Percentiles rank a stretch among this genome's conserved stretches.
These are phyloP conservation scores for Penicillium pulvis DNA, from an alignment of 495 filamentous ascomycete species.

Conservation along the genomic window DNA sequence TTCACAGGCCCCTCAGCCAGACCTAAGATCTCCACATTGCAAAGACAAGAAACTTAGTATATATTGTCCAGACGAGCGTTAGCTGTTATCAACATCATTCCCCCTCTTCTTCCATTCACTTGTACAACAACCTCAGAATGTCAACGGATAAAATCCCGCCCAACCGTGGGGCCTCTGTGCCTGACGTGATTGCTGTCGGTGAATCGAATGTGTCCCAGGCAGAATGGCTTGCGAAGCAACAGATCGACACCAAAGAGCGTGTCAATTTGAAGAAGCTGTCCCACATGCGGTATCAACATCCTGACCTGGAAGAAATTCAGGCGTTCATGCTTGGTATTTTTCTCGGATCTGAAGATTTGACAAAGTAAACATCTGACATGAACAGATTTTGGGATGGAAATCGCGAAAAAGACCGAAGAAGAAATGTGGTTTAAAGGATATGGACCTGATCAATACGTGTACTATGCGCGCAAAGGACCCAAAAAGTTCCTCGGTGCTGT, in stretches of 20 bases:
- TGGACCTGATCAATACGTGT: slow-evolving; percentile 60
- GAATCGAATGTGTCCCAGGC: slow-evolving; percentile 19
- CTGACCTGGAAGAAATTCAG: slow-evolving; percentile 40
- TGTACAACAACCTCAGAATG: not conserved
- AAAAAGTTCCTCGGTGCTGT: slow-evolving; percentile 57
- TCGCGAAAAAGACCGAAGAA: slow-evolving; percentile 43
- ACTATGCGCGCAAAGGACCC: slow-evolving; percentile 49
- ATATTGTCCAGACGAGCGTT: no score
- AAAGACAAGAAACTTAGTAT: not conserved
- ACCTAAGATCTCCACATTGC: not conserved
- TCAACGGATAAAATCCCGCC: slow-evolving; percentile 7
- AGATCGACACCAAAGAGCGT: slow-evolving; percentile 35
- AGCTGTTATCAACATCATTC: no score
- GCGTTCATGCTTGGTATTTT: slow-evolving; percentile 34
- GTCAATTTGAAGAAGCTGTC: slow-evolving; percentile 36
- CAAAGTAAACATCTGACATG: not conserved
- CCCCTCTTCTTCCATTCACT: no score
- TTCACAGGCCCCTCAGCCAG: no score
- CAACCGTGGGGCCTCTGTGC: slow-evolving; percentile 34
- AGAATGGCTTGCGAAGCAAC: slow-evolving; percentile 34
- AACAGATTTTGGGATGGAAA: slow-evolving; percentile 59
- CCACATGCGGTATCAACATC: slow-evolving; percentile 52
- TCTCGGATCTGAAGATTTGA: not conserved
- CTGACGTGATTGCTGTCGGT: slow-evolving; percentile 36
- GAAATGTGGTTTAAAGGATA: slow-evolving; percentile 62